phyloP scores from a whole-genome alignment of 495 filamentous ascomycete genomes.

The Trichoderma virens region DNA sequence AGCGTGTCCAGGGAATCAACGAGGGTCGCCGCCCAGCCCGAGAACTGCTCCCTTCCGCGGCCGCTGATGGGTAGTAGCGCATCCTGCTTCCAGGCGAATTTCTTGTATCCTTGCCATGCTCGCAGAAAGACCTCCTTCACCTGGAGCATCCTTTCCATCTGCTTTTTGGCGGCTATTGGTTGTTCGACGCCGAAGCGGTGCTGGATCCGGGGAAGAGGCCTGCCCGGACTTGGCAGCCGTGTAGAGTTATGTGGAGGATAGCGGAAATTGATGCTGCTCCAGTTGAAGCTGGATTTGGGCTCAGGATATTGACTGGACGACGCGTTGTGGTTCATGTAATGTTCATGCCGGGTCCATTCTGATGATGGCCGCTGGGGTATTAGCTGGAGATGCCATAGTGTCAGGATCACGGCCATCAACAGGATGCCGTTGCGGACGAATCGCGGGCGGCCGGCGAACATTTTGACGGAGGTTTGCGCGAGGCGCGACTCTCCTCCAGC shows the following conservation, averaged over 20 bases:
- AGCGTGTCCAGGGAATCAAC: slow-evolving; percentile 81
- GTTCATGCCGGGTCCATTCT: background rate
- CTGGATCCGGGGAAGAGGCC: slow-evolving; percentile 61
- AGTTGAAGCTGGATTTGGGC: slow-evolving; percentile 40
- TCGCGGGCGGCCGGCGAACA: background rate
- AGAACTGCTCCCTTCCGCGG: slow-evolving; percentile 60
- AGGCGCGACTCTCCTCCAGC: background rate
- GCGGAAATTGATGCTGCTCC: slow-evolving; percentile 50
- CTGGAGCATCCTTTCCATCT: slow-evolving; percentile 34
- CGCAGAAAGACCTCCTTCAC: slow-evolving; percentile 63
- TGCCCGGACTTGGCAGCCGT: slow-evolving; percentile 48
- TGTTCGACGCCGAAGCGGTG: slow-evolving; percentile 17
- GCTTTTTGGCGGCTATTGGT: slow-evolving; percentile 43
- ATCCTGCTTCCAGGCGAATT: slow-evolving; percentile 71
- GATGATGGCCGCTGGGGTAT: background rate
- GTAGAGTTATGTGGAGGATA: slow-evolving; percentile 52
- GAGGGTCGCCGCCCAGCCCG: slow-evolving; percentile 84
- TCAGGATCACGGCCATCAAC: background rate
- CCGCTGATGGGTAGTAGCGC: slow-evolving; percentile 64
- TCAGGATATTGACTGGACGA: slow-evolving; percentile 9
- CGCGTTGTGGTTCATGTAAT: slow-evolving; percentile 25
- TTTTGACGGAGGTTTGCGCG: background rate
- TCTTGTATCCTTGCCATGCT: slow-evolving; percentile 69
- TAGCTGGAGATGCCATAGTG: background rate
- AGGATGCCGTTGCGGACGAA: background rate